Evolutionary conservation across 805 yeast species (phyloP).

Genomic region (Hanseniaspora clermontiae): DNA sequence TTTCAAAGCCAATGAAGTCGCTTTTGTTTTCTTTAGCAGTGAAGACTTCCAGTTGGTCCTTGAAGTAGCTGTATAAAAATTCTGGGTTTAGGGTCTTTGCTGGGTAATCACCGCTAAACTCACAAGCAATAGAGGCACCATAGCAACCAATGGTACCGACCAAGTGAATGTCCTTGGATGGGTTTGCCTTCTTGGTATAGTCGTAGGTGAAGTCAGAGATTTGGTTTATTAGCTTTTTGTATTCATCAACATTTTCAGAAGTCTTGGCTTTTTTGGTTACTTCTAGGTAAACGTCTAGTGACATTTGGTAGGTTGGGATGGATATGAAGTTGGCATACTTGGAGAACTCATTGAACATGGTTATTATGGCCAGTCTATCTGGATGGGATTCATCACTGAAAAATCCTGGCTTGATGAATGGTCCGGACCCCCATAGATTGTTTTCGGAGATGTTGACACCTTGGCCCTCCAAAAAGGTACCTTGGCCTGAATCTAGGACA

Average conservation of each 20-base stretch:
- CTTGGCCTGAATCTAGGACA: constrained; percentile 3
- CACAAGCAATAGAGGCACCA: constrained; percentile 27
- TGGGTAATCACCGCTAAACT: constrained; percentile 56
- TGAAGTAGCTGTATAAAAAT: constrained; percentile 17
- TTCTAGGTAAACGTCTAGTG: neutral
- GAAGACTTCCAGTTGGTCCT: constrained; percentile 34
- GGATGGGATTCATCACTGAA: neutral
- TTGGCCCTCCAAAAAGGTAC: constrained; percentile 3
- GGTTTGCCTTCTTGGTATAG: neutral
- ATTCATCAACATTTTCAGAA: constrained; percentile 16
- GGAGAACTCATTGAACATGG: neutral
- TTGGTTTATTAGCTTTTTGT: constrained; percentile 18
- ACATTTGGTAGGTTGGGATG: constrained; percentile 9
- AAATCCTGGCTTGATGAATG: constrained; percentile 2
- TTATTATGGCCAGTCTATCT: neutral
- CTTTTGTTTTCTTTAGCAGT: constrained; percentile 34
- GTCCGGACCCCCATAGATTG: constrained; percentile 4
- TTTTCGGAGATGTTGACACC: constrained; percentile 2
- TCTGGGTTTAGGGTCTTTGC: constrained; percentile 24
- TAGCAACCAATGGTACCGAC: constrained; percentile 57
- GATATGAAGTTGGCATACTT: neutral
- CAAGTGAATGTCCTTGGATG: neutral
- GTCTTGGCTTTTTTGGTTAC: neutral
- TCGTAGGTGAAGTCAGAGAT: constrained; percentile 18
- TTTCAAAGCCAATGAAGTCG: constrained; percentile 56